Evolutionary conservation across 2,329 filamentous ascomycete species (phyloP).

Genomic region (Ceratocystis cubensis): DNA sequence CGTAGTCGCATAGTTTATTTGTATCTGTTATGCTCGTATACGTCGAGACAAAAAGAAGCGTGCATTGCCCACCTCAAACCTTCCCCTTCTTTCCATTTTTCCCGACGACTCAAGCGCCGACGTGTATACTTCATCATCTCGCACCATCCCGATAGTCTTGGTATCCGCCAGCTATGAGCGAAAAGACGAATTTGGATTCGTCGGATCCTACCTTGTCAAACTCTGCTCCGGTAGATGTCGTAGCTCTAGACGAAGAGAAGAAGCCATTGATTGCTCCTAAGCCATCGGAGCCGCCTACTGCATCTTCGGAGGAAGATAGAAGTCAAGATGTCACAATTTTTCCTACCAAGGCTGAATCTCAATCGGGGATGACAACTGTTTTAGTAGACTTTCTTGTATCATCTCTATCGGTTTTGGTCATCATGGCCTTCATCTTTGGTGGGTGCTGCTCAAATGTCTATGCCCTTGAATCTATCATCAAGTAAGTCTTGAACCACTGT

Average conservation of each 20-base stretch:
- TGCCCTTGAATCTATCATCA: constrained; percentile 86
- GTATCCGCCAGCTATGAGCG: constrained; percentile 3
- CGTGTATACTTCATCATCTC: background rate
- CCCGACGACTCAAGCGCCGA: background rate
- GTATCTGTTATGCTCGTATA: background rate
- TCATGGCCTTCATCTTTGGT: constrained; percentile 68
- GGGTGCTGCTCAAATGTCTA: constrained; percentile 97
- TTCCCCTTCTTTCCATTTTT: background rate
- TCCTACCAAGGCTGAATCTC: background rate
- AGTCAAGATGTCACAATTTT: background rate
- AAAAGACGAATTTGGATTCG: background rate
- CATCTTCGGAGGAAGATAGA: background rate
- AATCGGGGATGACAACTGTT: background rate
- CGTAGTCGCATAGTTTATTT: background rate
- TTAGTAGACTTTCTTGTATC: constrained; percentile 12
- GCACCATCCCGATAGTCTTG: background rate
- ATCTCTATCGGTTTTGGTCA: constrained; percentile 47
- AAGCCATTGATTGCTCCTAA: constrained; percentile 1
- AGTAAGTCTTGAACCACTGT: constrained; percentile 44
- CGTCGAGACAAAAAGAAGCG: background rate
- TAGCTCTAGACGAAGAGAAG: background rate
- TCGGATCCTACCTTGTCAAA: background rate
- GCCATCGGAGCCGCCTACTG: background rate
- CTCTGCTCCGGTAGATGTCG: background rate
- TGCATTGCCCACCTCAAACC: background rate